Conservation (phyloP, 2,329 filamentous ascomycete species). For the Apiospora marii region DNA sequence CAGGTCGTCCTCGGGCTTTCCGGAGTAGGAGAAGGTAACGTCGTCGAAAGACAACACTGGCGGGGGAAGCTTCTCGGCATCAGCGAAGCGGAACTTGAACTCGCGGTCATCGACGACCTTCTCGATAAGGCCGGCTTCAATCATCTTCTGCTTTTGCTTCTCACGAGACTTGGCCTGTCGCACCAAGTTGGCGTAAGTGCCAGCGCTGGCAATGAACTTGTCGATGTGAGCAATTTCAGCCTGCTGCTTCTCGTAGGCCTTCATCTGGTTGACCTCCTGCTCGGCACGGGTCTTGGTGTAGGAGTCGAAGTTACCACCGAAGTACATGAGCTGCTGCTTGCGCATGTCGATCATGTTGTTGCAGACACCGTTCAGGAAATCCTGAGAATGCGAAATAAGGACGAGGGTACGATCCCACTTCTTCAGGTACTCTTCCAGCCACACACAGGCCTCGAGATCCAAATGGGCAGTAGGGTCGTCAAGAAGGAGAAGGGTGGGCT, state of each 20-base stretch:
- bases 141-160: constrained; percentile 99
- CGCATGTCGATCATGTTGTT: constrained; percentile 99
- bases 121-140: constrained; percentile 98
- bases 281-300: constrained; percentile 94
- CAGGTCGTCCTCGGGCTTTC: constrained; percentile 85
- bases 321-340: constrained; percentile 87
- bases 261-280: constrained; percentile 98
- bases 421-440: constrained; percentile 99
- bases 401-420: constrained; percentile 99
- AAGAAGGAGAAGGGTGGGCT: constrained; percentile 92
- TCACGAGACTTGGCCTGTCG: constrained; percentile 98
- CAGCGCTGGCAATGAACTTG: constrained; percentile 99
- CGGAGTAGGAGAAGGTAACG: constrained; percentile 98
- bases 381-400: constrained; percentile 96
- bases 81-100: constrained; percentile 98
- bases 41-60: constrained; percentile 96
- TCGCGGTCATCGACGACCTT: constrained; percentile 84
- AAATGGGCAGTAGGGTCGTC: constrained; percentile 99
- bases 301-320: constrained; percentile 99
- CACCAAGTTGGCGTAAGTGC: constrained; percentile 99
- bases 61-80: constrained; percentile 98
- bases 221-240: constrained; percentile 99
- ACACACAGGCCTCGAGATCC: constrained; percentile 99
- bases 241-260: constrained; percentile 98
- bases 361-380: constrained; percentile 99